A percentile compares a stretch with the other conserved stretches of the same genome.
Evolutionary conservation across 139 green algal genomes (phyloP).

Genomic region (Coccomyxa sp.): DNA sequence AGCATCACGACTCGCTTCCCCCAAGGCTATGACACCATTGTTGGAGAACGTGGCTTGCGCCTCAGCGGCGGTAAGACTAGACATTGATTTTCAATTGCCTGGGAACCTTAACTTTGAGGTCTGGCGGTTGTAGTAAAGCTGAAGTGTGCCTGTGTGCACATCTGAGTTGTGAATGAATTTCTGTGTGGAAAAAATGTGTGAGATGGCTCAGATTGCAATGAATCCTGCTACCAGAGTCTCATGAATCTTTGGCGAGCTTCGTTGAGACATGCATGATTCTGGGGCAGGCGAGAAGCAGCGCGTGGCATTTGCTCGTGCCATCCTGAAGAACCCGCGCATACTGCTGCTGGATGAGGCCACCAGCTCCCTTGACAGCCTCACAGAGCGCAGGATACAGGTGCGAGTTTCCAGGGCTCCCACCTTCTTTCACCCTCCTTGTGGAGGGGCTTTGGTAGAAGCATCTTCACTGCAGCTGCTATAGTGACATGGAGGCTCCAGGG

Average conservation of each 20-base stretch:
- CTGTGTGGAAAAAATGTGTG: not conserved
- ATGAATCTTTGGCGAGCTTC: no score
- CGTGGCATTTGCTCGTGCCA: slow-evolving; percentile 55
- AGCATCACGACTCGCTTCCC: slow-evolving; percentile 53
- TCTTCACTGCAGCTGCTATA: not conserved
- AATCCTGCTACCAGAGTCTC: no score
- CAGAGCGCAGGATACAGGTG: slow-evolving; percentile 49
- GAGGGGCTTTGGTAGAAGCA: not conserved
- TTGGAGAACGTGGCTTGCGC: slow-evolving; percentile 77
- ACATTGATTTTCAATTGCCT: not conserved
- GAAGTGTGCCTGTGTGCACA: not conserved
- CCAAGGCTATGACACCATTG: slow-evolving; percentile 72
- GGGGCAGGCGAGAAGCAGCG: slow-evolving; percentile 62
- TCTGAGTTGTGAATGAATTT: not conserved
- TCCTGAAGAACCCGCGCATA: slow-evolving; percentile 49
- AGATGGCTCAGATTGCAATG: no score
- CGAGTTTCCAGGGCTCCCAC: not conserved
- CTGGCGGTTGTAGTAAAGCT: no score
- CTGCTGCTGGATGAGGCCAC: slow-evolving; percentile 60
- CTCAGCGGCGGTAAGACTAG: slow-evolving; percentile 53
- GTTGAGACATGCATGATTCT: no score
- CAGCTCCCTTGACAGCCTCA: slow-evolving; percentile 53
- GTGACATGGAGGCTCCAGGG: not conserved
- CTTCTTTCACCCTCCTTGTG: not conserved
- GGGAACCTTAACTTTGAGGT: not conserved